Evolutionary conservation across 495 filamentous ascomycete species (phyloP), one percentile per base, ranked within the genome.

Genomic region (Penicillium coprophilum): DNA sequence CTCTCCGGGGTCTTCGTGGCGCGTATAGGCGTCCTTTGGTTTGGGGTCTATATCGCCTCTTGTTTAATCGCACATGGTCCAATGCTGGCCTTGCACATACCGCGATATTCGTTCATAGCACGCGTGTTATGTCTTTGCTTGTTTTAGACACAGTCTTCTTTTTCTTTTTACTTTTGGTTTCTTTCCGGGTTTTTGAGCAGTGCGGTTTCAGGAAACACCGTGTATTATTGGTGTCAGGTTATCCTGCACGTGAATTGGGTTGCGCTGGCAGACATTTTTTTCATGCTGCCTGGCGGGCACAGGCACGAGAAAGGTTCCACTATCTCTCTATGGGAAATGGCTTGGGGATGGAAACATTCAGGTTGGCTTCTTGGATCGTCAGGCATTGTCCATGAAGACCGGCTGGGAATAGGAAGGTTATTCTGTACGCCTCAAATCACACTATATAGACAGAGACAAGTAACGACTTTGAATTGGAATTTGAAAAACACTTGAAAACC

Each of bases 231-330:
- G 24, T 43, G 31, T 46, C 10, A 27, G 41, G 31, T 31, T 46
- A 21, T 20, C 43, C 32, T 54, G 15, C 28, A 21, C 24, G 31
- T 21, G 19, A 28, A 44, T 39, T 54, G 31, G 40, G 30, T 54
- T 38, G 21, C 41, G 23, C 30, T 46, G 43, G 52, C 52, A 54
- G 52, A 27, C 43, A 54, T 36, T 46, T n/a, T 30, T 34, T 46
- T 46, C 51, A 62, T 55, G 46, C 46, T 64, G 62, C 55, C 59
- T 59, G 62, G 65, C 59, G 58, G 62, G 64, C 28, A 65, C 62
- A 56, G 65, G 57, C 59, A 62, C 50, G 46, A 44, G 38, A 23
- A 20, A 50, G 45, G 50, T 61, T 44, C 41, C 44, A 52, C 36
- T 51, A 46, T 19, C 39, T 50, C 43, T 31, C 43, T 34, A 38